phyloP scores from a whole-genome alignment of 2,329 filamentous ascomycete species.

The Aspergillus flavus region DNA sequence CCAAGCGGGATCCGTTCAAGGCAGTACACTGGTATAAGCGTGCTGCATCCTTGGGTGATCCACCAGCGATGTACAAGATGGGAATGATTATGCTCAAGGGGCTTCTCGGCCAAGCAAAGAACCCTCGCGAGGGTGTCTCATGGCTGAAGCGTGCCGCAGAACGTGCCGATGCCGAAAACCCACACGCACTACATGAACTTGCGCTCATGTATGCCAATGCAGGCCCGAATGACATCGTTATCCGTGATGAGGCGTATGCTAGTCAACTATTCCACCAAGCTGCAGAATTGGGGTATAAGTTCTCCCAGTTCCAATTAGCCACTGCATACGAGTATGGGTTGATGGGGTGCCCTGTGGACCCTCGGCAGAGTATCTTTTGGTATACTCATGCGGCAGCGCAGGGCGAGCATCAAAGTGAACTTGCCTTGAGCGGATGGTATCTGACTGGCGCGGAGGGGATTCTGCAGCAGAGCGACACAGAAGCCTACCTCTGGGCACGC shows the following conservation, averaged over 20 bases:
- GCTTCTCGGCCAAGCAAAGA: constrained; percentile 80
- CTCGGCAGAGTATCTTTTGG: constrained; percentile 85
- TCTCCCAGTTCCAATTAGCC: constrained; percentile 87
- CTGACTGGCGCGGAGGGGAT: constrained; percentile 87
- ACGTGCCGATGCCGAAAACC: constrained; percentile 83
- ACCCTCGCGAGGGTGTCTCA: constrained; percentile 80
- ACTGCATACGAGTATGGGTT: constrained; percentile 87
- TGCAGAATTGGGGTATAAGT: constrained; percentile 89
- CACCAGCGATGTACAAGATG: constrained; percentile 96
- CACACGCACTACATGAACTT: constrained; percentile 91
- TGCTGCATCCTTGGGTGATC: constrained; percentile 85
- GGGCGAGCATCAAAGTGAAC: constrained; percentile 90
- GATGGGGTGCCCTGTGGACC: constrained; percentile 79
- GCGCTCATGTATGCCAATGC: constrained; percentile 61
- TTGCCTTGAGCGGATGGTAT: constrained; percentile 89
- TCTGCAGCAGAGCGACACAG: constrained; percentile 87
- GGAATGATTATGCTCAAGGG: constrained; percentile 96
- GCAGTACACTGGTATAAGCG: constrained; percentile 98
- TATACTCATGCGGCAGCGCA: constrained; percentile 90
- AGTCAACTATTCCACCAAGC: constrained; percentile 81
- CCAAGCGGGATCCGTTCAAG: constrained; percentile 85
- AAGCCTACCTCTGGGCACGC: constrained; percentile 94
- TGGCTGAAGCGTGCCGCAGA: constrained; percentile 96
- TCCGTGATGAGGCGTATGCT: constrained; percentile 81
- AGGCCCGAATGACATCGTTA: constrained; percentile 68